These are phyloP conservation scores for Salvia splendens DNA, from an alignment of 257 asterid species.

Conservation along the genomic window DNA sequence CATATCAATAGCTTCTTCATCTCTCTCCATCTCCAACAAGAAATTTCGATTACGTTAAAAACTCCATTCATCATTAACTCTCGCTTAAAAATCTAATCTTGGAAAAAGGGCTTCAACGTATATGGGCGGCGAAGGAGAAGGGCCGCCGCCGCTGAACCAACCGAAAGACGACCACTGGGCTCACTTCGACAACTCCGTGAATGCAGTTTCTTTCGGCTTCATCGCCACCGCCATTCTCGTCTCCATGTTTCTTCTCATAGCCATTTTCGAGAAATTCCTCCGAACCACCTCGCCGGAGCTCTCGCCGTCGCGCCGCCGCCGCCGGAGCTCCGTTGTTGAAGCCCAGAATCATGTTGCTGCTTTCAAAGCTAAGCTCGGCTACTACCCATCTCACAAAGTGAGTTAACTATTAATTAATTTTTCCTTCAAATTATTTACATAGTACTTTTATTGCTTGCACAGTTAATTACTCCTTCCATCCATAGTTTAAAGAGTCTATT, in stretches of 20 bases:
- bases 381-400: slow-evolving; percentile 46
- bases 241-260: slow-evolving; percentile 92
- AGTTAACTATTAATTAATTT: no score
- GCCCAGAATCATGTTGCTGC: slow-evolving; percentile 19
- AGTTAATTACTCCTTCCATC: no score
- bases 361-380: slow-evolving; percentile 47
- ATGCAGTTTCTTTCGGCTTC: slow-evolving; percentile 89
- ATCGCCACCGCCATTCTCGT: slow-evolving; percentile 93
- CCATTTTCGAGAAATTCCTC: slow-evolving; percentile 79
- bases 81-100: neutral
- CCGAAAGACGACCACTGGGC: slow-evolving; percentile 75
- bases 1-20: no score
- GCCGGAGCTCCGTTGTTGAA: slow-evolving; percentile 31
- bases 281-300: slow-evolving; percentile 51
- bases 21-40: no score
- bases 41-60: no score
- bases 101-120: no score
- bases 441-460: no score
- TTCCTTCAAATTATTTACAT: no score
- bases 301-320: slow-evolving; percentile 23
- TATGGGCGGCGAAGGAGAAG: slow-evolving; percentile 71
- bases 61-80: no score
- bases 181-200: slow-evolving; percentile 83
- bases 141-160: slow-evolving; percentile 62
- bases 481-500: no score